Evolutionary conservation across 2,329 filamentous ascomycete species (phyloP).

Genomic region (Colletotrichum coccodes): DNA sequence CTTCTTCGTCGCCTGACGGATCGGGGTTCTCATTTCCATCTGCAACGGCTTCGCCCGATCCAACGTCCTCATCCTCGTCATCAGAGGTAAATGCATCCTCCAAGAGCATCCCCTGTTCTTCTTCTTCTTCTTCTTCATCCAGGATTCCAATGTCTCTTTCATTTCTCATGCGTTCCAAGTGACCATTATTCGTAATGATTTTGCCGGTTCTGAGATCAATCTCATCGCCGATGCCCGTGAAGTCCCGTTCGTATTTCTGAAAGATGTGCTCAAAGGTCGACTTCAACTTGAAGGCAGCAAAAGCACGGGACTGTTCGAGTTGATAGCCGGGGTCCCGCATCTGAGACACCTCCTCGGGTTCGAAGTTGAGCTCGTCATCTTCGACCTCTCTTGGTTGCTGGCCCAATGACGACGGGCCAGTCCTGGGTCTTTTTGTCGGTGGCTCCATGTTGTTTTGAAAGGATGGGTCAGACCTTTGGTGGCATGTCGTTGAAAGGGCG

Average conservation of each 20-base stretch:
- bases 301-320: slow-evolving; percentile 69
- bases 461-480: neutral
- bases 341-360: slow-evolving; percentile 57
- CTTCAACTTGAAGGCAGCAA: slow-evolving; percentile 79
- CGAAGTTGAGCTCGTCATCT: slow-evolving; percentile 59
- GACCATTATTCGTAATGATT: slow-evolving; percentile 91
- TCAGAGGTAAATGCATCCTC: slow-evolving; percentile 39
- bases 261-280: slow-evolving; percentile 90
- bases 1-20: slow-evolving; percentile 39
- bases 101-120: slow-evolving; percentile 47
- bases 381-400: slow-evolving; percentile 49
- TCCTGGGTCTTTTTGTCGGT: slow-evolving; percentile 68
- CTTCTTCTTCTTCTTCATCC: slow-evolving; percentile 44
- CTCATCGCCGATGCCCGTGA: slow-evolving; percentile 86
- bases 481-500: neutral
- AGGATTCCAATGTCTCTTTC: slow-evolving; percentile 59
- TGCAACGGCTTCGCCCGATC: slow-evolving; percentile 29
- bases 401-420: slow-evolving; percentile 52
- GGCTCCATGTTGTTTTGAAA: slow-evolving; percentile 61
- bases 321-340: slow-evolving; percentile 64
- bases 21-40: slow-evolving; percentile 2
- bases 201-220: slow-evolving; percentile 85
- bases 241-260: slow-evolving; percentile 86
- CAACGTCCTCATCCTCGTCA: slow-evolving; percentile 37
- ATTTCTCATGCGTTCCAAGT: slow-evolving; percentile 71